A percentile compares a stretch with the other conserved stretches of the same genome.
These are phyloP conservation scores for Tubosaeta sp. DNA, from an alignment of 768 basidiomycete species.

Conservation along the genomic window DNA sequence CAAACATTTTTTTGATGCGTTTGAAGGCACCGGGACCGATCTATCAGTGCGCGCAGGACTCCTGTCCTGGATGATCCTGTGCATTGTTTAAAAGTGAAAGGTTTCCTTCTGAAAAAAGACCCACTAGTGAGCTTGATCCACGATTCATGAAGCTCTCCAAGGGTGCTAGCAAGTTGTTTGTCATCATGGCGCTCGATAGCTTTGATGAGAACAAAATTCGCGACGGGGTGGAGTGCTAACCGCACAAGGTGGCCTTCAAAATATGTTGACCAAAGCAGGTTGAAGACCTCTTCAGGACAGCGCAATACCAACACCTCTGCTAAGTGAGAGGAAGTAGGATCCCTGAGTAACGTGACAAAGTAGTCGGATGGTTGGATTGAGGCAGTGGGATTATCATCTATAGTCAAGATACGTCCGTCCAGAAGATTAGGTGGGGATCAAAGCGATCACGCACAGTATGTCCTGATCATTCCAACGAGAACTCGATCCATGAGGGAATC, in stretches of 20 bases:
- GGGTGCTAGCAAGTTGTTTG: constrained; percentile 49
- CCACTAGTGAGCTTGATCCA: constrained; percentile 67
- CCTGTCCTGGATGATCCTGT: constrained; percentile 70
- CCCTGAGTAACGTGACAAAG: constrained; percentile 74
- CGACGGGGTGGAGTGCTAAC: constrained; percentile 82
- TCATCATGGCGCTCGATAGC: constrained; percentile 61
- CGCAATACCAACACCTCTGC: constrained; percentile 74
- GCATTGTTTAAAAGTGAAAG: not conserved
- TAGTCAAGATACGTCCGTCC: constrained; percentile 1
- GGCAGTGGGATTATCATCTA: constrained; percentile 37
- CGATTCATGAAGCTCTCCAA: constrained; percentile 53
- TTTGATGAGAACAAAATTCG: constrained; percentile 89
- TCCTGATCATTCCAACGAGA: constrained; percentile 68
- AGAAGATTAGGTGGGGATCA: not conserved
- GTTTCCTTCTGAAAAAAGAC: constrained; percentile 26
- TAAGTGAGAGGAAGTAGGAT: constrained; percentile 85
- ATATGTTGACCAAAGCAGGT: constrained; percentile 70
- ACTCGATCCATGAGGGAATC: constrained; percentile 81
- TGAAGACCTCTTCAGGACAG: constrained; percentile 59
- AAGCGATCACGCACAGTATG: constrained; percentile 46
- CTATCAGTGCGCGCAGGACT: constrained; percentile 71
- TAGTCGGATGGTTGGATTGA: constrained; percentile 65
- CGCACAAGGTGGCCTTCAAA: constrained; percentile 69
- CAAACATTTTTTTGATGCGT: constrained; percentile 46
- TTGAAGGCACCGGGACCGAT: constrained; percentile 52